Conservation (phyloP, 768 basidiomycete genomes). For the Krasilnikovozyma curviuscula region DNA sequence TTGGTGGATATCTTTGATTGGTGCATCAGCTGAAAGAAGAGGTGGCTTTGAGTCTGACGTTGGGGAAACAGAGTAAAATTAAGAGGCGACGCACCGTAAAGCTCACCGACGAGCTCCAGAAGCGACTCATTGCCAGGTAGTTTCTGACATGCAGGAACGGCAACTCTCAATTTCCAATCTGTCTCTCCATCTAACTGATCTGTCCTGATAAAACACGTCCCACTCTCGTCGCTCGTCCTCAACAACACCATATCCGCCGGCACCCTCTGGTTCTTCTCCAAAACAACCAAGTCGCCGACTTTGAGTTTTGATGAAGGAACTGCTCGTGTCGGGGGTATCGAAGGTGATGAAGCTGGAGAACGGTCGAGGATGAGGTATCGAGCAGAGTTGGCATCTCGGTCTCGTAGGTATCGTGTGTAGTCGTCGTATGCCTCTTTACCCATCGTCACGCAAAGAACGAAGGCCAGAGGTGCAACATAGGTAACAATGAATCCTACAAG, state of each 20-base stretch:
- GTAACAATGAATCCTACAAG: constrained; percentile 76
- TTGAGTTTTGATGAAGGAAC: constrained; percentile 72
- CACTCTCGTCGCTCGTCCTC: constrained; percentile 52
- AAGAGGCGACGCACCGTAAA: constrained; percentile 46
- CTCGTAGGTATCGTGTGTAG: constrained; percentile 79
- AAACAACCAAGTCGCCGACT: constrained; percentile 71
- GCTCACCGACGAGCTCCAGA: constrained; percentile 54
- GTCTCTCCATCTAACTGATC: constrained; percentile 98
- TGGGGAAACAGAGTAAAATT: neutral
- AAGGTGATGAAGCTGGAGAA: constrained; percentile 12
- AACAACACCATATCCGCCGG: constrained; percentile 85
- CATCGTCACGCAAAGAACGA: constrained; percentile 86
- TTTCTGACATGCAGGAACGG: constrained; percentile 65
- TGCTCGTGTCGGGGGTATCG: constrained; percentile 37
- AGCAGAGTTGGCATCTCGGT: constrained; percentile 85
- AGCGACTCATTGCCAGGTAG: constrained; percentile 36
- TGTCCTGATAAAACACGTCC: constrained; percentile 91
- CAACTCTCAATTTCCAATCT: constrained; percentile 92
- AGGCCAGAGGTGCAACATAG: constrained; percentile 87
- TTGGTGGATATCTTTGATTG: constrained; percentile 87
- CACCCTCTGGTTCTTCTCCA: constrained; percentile 95
- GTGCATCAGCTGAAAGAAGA: constrained; percentile 52
- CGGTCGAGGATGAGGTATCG: constrained; percentile 45
- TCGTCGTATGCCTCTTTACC: constrained; percentile 99
- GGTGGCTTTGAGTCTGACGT: neutral